Evolutionary conservation across 805 yeast species (phyloP).

Genomic region (Candida verbasci): DNA sequence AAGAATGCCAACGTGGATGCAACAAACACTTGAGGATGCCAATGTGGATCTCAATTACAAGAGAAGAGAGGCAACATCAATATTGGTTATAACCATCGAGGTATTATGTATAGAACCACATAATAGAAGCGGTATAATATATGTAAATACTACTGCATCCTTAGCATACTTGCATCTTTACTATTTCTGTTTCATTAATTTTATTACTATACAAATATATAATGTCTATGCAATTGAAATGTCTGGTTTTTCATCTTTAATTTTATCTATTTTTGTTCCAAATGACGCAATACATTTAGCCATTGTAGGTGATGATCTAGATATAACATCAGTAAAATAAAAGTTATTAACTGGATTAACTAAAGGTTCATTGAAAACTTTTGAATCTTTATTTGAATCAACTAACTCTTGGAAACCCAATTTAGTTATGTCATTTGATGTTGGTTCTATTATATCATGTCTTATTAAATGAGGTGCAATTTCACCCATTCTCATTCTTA

Average conservation of each 20-base stretch:
- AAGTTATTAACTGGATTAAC: conserved; percentile 75
- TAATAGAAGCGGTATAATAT: background rate
- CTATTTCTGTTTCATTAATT: too few species aligned
- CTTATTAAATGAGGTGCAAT: conserved; percentile 77
- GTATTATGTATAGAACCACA: too few species aligned
- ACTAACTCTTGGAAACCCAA: conserved; percentile 50
- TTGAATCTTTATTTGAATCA: conserved; percentile 35
- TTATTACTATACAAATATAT: background rate
- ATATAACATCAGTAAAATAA: conserved; percentile 83
- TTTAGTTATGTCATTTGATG: conserved; percentile 50
- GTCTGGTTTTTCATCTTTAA: conserved; percentile 44
- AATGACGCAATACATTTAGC: conserved; percentile 76
- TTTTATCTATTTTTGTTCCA: conserved; percentile 62
- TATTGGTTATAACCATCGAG: too few species aligned
- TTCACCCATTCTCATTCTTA: conserved; percentile 67
- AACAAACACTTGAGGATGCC: too few species aligned
- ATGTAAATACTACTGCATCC: too few species aligned
- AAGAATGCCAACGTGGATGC: too few species aligned
- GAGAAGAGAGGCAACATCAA: too few species aligned
- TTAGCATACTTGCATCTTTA: too few species aligned
- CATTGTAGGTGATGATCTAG: conserved; percentile 87
- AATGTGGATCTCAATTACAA: too few species aligned
- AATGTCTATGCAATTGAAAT: conserved; percentile 15
- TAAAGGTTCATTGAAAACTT: conserved; percentile 43
- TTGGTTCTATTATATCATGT: conserved; percentile 72